Conservation (phyloP, 345 rosid species). For the Rhizophora apiculata region DNA sequence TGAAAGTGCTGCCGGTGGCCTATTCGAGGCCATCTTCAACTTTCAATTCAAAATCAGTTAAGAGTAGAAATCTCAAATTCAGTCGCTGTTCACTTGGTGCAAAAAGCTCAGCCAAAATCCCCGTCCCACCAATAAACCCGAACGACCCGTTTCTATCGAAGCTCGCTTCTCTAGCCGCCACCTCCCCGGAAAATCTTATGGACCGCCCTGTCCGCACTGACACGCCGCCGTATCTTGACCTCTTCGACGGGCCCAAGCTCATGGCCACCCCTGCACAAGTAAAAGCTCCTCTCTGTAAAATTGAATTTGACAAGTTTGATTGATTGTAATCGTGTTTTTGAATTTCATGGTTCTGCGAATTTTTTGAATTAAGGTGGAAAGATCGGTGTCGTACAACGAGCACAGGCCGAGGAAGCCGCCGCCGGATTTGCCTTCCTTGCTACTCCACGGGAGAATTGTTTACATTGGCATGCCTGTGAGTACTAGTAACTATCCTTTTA, state of each 20-base stretch:
- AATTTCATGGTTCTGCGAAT: neutral
- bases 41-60: constrained; percentile 17
- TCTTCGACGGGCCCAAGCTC: constrained; percentile 68
- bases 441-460: constrained; percentile 73
- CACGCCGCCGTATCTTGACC: constrained; percentile 65
- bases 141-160: constrained; percentile 67
- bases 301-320: neutral
- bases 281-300: neutral
- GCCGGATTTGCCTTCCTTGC: constrained; percentile 78
- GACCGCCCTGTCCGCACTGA: constrained; percentile 46
- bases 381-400: constrained; percentile 59
- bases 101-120: constrained; percentile 50
- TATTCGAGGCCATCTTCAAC: too few species aligned
- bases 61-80: constrained; percentile 32
- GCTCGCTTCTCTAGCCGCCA: constrained; percentile 59
- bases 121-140: constrained; percentile 68
- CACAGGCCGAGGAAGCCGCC: constrained; percentile 63
- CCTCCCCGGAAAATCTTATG: constrained; percentile 50
- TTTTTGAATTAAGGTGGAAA: constrained; percentile 48
- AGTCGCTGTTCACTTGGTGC: constrained; percentile 34
- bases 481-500: neutral
- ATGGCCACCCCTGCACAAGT: constrained; percentile 87
- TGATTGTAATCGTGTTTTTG: neutral
- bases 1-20: constrained; percentile 41
- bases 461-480: constrained; percentile 94